Percentiles rank a stretch among this genome's conserved stretches.
phyloP scores from a whole-genome alignment of 805 yeast species.

The Candida berthetii region DNA sequence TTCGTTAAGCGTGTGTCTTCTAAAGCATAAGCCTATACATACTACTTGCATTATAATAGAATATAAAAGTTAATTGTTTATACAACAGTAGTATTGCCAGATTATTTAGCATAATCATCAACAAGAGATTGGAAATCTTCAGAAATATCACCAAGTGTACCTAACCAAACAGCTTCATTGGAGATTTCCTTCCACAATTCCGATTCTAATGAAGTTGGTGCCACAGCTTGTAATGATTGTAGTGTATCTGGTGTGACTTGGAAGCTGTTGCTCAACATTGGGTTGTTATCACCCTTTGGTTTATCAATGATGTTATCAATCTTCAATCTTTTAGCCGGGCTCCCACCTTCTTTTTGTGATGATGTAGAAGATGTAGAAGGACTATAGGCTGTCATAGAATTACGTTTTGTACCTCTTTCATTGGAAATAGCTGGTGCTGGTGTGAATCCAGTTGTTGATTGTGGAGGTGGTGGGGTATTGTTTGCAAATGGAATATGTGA shows the following conservation, averaged over 20 bases:
- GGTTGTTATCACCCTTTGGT: constrained; percentile 1
- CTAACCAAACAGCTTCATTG: constrained; percentile 66
- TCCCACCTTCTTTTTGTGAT: neutral
- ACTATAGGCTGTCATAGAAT: constrained; percentile 3
- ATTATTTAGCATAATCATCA: constrained; percentile 9
- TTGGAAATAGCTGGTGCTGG: neutral
- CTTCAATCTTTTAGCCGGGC: constrained; percentile 9
- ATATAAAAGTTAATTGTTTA: neutral
- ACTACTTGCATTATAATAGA: neutral
- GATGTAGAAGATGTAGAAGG: constrained; percentile 6
- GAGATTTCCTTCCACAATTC: constrained; percentile 76
- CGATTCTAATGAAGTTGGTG: constrained; percentile 34
- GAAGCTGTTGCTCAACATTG: constrained; percentile 12
- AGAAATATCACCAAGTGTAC: constrained; percentile 35
- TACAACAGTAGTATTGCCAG: neutral
- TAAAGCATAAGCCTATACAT: neutral
- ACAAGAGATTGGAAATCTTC: constrained; percentile 28
- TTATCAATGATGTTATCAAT: constrained; percentile 9
- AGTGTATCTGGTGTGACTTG: constrained; percentile 21
- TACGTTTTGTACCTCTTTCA: constrained; percentile 5
- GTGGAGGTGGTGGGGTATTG: constrained; percentile 2
- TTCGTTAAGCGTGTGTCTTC: constrained; percentile 36
- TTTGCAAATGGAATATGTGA: constrained; percentile 18
- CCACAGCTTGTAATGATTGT: constrained; percentile 19
- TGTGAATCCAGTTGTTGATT: neutral